Conservation (phyloP, 305 asterid species). For the Solanum hybrid region DNA sequence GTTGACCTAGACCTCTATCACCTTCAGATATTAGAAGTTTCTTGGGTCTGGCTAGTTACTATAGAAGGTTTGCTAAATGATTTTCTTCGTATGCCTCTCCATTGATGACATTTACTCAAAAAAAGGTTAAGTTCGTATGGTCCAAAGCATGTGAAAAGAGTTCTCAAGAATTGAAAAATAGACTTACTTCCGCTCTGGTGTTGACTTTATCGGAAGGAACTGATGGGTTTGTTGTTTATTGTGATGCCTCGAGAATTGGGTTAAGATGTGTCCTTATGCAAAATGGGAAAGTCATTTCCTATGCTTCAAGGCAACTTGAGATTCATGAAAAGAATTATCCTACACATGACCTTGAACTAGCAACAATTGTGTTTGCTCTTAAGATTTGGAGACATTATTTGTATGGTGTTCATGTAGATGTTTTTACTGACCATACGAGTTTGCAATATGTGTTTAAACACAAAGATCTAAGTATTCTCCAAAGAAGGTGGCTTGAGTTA, state of each 20-base stretch:
- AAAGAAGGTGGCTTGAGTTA: too few relatives aligned
- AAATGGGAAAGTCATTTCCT: too few relatives aligned
- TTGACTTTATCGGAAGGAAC: not conserved
- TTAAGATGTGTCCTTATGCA: not conserved
- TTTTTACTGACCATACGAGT: too few relatives aligned
- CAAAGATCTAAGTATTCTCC: too few relatives aligned
- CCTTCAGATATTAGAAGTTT: not conserved
- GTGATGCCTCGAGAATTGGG: not conserved
- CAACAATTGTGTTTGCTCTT: too few relatives aligned
- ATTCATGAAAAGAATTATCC: too few relatives aligned
- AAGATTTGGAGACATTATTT: too few relatives aligned
- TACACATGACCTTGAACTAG: too few relatives aligned
- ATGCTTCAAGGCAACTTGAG: too few relatives aligned
- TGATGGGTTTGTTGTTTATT: not conserved
- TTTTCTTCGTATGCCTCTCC: not conserved
- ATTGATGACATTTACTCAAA: not conserved
- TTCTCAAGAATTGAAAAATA: not conserved
- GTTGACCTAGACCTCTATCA: not conserved
- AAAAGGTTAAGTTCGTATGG: not conserved
- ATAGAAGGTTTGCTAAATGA: not conserved
- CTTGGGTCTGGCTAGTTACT: not conserved
- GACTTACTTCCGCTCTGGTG: not conserved
- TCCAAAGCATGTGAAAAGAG: not conserved
- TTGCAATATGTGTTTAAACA: too few relatives aligned
- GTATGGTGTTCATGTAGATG: too few relatives aligned